Percentiles rank a stretch among this genome's conserved stretches.
Conservation (phyloP, 345 rosid genomes). For the Boechera retrofracta region DNA sequence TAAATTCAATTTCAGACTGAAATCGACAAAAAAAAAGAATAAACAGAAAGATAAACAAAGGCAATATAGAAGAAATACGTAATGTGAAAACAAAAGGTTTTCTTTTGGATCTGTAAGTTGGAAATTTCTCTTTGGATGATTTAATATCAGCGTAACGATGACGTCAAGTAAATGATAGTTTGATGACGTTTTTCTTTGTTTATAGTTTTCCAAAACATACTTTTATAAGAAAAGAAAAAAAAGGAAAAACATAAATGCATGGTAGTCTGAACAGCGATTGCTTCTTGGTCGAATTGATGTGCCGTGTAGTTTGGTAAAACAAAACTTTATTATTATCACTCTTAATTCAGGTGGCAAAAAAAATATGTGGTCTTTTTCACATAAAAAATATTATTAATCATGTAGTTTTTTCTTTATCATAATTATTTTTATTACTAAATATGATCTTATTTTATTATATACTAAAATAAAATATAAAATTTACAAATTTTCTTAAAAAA, state of each 20-base stretch:
- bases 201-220: not conserved
- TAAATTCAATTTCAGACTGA: not conserved
- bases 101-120: not conserved
- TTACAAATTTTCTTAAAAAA: too few relatives aligned
- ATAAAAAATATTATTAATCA: too few relatives aligned
- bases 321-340: too few relatives aligned
- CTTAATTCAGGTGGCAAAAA: too few relatives aligned
- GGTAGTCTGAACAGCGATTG: slow-evolving; percentile 15
- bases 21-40: not conserved
- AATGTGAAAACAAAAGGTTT: not conserved
- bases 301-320: too few relatives aligned
- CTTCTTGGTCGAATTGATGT: not conserved
- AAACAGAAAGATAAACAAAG: not conserved
- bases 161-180: slow-evolving; percentile 11
- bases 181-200: slow-evolving; percentile 26
- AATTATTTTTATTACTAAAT: too few relatives aligned
- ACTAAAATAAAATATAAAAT: too few relatives aligned
- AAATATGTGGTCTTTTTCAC: too few relatives aligned
- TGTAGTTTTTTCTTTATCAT: too few relatives aligned
- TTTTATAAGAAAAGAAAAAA: too few relatives aligned
- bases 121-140: slow-evolving; percentile 6
- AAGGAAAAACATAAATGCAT: not conserved
- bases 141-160: slow-evolving; percentile 14
- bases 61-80: not conserved
- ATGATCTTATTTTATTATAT: too few relatives aligned